phyloP scores from a whole-genome alignment of 2,329 filamentous ascomycete species.

The Penicillium occitanis region DNA sequence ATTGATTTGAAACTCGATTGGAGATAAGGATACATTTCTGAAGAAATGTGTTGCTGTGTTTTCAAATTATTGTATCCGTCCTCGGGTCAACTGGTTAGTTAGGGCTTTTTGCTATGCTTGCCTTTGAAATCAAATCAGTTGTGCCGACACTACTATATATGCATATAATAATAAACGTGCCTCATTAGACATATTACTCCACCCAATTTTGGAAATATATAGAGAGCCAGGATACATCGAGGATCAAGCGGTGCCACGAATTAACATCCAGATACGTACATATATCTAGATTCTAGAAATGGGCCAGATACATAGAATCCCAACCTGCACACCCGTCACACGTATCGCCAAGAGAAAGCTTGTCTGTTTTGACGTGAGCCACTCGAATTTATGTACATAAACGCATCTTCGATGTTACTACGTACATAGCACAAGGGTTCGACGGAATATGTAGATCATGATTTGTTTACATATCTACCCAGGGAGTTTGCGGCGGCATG shows the following conservation, averaged over 20 bases:
- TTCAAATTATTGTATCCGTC: background rate
- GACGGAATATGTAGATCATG: slow-evolving; percentile 3
- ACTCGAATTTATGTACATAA: background rate
- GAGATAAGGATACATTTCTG: background rate
- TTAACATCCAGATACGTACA: background rate
- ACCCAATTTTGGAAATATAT: background rate
- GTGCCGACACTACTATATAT: background rate
- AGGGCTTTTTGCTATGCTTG: background rate
- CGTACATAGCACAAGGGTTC: background rate
- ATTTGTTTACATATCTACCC: background rate
- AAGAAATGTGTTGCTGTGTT: background rate
- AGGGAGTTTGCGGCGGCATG: background rate
- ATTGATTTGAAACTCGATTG: background rate
- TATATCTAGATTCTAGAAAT: background rate
- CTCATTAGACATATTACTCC: background rate
- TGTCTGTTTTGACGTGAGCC: slow-evolving; percentile 11
- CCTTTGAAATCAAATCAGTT: background rate
- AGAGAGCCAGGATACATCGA: background rate
- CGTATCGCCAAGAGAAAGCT: slow-evolving; percentile 22
- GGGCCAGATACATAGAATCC: background rate
- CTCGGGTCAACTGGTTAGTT: background rate
- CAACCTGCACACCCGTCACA: background rate
- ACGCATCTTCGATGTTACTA: background rate
- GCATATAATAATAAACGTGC: background rate
- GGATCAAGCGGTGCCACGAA: background rate